Evolutionary conservation across 208 protist species (phyloP), one percentile per base, ranked within the genome.

Genomic region (Leishmania aethiopica): DNA sequence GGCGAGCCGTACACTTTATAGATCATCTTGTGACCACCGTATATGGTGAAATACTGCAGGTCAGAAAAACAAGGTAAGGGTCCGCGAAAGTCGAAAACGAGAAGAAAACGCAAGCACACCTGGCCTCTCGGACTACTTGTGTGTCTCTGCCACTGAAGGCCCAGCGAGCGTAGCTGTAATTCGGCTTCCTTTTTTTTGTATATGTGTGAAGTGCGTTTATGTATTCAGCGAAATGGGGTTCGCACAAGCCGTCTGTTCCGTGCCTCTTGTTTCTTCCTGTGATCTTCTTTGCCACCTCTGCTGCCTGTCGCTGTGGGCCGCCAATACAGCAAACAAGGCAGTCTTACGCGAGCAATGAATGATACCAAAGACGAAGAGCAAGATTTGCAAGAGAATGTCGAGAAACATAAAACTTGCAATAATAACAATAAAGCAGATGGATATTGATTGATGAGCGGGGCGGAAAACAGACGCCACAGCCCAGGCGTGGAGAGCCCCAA

Each of bases 1-100:
- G 59, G 73, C 28, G 59, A 25, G 15, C 60, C 42, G 64, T 80
- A 86, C 5, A 72, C 55, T 76, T 83, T 88, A 69, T 84, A 80
- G 42, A 84, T 83, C 74, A 78, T 73, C 35, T 75, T 79, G 11
- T 75, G 66, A 15, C 70, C 45, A n/a, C 45, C 11, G 60, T 83
- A 83, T 77, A 88, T 82, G 45, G 42, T 51, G 67, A 66, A 57
- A 28, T 40, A 19, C 11, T 40, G 17, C 53, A 59, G 75, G 35
- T 13, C 55, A 25, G 73, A 5, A 42, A 45, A 42, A 55, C 67
- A 78, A 76, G 6, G 17, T 74, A 59, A 42, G 10, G 35, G 13
- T 66, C 42, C 45, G 28, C 11, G 45, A 55, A 22, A 51, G 70
- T 74, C n/a, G 70, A 7, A 19, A 11, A 40, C 51, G 25, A 49